Evolutionary conservation across 1,139 yeast species (phyloP), one percentile per base, ranked within the genome.

Genomic region (Pneumocystis canis): DNA sequence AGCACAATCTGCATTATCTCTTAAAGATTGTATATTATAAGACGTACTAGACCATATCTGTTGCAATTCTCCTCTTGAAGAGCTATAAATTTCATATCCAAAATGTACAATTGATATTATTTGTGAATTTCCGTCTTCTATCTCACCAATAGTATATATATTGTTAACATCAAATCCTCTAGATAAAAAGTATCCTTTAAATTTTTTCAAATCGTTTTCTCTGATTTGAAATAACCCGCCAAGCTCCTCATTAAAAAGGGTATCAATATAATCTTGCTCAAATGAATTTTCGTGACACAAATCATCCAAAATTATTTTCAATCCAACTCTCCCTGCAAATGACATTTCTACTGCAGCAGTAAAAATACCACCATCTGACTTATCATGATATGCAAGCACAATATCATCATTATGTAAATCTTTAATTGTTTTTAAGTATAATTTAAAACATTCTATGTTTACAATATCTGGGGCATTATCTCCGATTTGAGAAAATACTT

Each of bases 281-380:
- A 66, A 69, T 5, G 68, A 64, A 16, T 58, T 30, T 9, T 28
- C 16, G 11, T 20, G 31, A 31, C 60, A 41, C 5, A 62, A 33
- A 18, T 58, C 54, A 9, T 39, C 40, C 39, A 74, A 62, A 37
- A 69, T 66, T 63, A 87, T 73, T 61, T 80, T 76, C 66, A 90
- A 73, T 68, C 98, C 99, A 65, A 83, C 82, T 76, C 97, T 85
- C 39, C 94, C 90, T 60, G 98, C 96, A 77, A 94, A 94, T 0
- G 96, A 95, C 98, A 94, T 92, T 77, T 94, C 99, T 58, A 86
- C 77, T 60, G 87, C 77, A 9, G 98, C 85, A 61, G 87, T 84
- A 66, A 90, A 77, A 70, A 90, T 79, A 72, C 99, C 99, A 80
- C 99, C 99, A 74, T 94, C 99, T 30, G 96, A 88, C 72, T 94